Conservation (phyloP, 2,329 filamentous ascomycete genomes). For the Phialophora chinensis region DNA sequence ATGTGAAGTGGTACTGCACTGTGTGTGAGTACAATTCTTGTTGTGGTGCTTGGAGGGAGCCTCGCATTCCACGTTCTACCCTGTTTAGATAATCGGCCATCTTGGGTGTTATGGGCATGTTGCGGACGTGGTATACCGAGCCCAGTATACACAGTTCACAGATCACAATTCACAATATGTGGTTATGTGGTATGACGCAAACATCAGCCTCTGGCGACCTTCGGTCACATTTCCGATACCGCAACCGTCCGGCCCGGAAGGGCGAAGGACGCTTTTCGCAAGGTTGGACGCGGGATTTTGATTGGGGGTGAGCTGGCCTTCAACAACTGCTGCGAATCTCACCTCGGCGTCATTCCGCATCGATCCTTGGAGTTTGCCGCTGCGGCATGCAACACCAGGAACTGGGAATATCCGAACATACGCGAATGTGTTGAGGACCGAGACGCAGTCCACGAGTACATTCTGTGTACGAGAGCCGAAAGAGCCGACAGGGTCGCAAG, state of each 20-base stretch:
- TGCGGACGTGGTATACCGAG: too few relatives aligned
- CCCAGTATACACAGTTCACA: too few relatives aligned
- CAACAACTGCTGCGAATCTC: background rate
- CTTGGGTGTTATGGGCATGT: background rate
- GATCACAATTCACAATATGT: too few relatives aligned
- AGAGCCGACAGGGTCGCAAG: background rate
- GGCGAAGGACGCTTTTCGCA: background rate
- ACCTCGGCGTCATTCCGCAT: constrained; percentile 17
- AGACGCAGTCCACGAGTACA: background rate
- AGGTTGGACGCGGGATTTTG: background rate
- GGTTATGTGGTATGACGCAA: background rate
- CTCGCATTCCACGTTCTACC: background rate
- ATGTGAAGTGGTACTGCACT: background rate
- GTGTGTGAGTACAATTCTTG: background rate
- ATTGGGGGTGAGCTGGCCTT: background rate
- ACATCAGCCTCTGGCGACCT: constrained; percentile 8
- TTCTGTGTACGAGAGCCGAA: background rate
- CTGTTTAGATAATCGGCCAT: background rate
- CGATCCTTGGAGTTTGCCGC: constrained; percentile 8
- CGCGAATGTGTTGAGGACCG: background rate
- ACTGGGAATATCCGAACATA: background rate
- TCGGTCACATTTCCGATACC: constrained; percentile 10
- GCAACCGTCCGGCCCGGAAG: background rate
- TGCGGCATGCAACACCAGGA: background rate
- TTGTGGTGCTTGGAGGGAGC: background rate